Conservation (phyloP, 1,139 yeast species). For the Suhomyces chickasaworum region DNA sequence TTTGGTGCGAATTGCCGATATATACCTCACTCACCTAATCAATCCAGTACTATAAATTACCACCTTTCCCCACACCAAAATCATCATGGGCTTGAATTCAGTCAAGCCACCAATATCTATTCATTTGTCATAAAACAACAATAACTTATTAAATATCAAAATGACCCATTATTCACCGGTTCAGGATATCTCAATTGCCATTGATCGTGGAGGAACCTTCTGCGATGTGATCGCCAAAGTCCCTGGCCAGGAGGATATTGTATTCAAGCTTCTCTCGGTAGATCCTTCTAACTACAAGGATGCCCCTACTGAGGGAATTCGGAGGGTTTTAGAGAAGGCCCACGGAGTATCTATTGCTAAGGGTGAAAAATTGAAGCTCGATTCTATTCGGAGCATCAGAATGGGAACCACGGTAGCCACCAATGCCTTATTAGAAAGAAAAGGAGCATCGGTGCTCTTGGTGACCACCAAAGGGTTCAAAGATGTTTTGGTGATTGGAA, state of each 20-base stretch:
- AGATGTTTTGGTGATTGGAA: conserved; percentile 46
- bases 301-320: conserved; percentile 90
- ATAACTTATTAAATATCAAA: too few relatives aligned
- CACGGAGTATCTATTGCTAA: conserved; percentile 53
- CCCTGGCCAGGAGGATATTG: conserved; percentile 40
- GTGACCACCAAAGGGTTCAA: conserved; percentile 55
- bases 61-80: background rate
- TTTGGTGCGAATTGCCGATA: conserved; percentile 1
- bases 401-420: conserved; percentile 31
- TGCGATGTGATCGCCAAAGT: conserved; percentile 72
- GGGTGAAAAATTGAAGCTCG: conserved; percentile 26
- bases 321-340: conserved; percentile 68
- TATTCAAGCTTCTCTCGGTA: conserved; percentile 73
- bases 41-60: background rate
- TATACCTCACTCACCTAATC: background rate
- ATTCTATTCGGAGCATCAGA: conserved; percentile 21
- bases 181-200: conserved; percentile 23
- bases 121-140: too few relatives aligned
- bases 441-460: conserved; percentile 53
- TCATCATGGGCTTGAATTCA: background rate
- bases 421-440: conserved; percentile 34
- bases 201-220: conserved; percentile 82
- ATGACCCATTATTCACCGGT: conserved; percentile 7
- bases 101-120: background rate
- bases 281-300: conserved; percentile 85